A percentile compares a stretch with the other conserved stretches of the same genome.
These are phyloP conservation scores for Podila verticillata DNA, from an alignment of 192 early-diverging fungal species.

Conservation along the genomic window DNA sequence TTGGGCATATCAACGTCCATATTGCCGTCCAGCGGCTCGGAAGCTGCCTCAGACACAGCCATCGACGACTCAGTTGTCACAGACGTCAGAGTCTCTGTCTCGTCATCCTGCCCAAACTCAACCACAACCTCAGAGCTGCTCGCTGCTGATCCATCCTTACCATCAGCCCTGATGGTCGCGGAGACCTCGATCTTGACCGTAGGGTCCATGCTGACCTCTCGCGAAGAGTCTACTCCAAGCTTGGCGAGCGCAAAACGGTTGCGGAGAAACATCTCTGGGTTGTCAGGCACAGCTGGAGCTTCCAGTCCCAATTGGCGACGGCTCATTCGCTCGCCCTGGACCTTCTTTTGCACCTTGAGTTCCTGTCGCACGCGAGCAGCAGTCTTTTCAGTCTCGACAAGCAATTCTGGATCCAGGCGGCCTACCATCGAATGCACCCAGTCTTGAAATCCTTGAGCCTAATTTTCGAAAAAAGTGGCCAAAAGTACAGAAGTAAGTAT, in stretches of 20 bases:
- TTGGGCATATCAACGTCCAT: not conserved
- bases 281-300: constrained; percentile 33
- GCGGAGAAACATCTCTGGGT: constrained; percentile 34
- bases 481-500: not conserved
- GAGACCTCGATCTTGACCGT: too few relatives aligned
- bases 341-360: constrained; percentile 16
- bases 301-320: constrained; percentile 43
- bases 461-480: not conserved
- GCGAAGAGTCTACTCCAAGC: not conserved
- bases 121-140: not conserved
- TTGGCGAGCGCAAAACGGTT: constrained; percentile 8
- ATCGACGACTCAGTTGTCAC: not conserved
- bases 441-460: constrained; percentile 46
- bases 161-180: not conserved
- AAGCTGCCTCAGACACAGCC: not conserved
- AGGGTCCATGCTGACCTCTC: constrained; percentile 4
- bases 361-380: constrained; percentile 43
- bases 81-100: not conserved
- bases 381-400: constrained; percentile 41
- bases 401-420: constrained; percentile 36
- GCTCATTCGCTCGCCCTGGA: constrained; percentile 29
- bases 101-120: not conserved
- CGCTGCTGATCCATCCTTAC: not conserved
- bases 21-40: not conserved
- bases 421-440: constrained; percentile 33